Evolutionary conservation across 2,329 filamentous ascomycete genomes (phyloP).

Genomic region (Cercospora sp.): DNA sequence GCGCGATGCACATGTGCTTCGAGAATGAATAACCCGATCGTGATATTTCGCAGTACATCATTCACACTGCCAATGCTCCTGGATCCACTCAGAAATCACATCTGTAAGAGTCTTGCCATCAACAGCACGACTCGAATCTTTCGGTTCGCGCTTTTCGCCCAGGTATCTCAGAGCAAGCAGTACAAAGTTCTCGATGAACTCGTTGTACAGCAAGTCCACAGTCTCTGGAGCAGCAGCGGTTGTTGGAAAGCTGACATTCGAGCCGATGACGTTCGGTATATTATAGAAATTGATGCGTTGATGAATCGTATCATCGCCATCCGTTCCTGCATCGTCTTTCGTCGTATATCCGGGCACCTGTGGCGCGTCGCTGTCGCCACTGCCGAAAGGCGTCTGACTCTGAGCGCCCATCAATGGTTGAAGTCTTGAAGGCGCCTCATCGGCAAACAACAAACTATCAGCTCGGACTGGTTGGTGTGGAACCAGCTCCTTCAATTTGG

Average conservation of each 20-base stretch:
- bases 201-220: slow-evolving; percentile 87
- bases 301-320: slow-evolving; percentile 91
- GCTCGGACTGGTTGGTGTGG: slow-evolving; percentile 24
- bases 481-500: slow-evolving; percentile 19
- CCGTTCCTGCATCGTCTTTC: slow-evolving; percentile 73
- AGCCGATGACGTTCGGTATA: slow-evolving; percentile 81
- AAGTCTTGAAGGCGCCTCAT: slow-evolving; percentile 6
- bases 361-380: slow-evolving; percentile 24
- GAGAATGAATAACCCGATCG: background rate
- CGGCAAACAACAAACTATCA: slow-evolving; percentile 17
- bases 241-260: slow-evolving; percentile 62
- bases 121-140: slow-evolving; percentile 56
- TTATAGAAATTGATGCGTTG: slow-evolving; percentile 69
- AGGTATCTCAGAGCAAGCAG: slow-evolving; percentile 69
- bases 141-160: slow-evolving; percentile 51
- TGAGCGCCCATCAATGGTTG: slow-evolving; percentile 7
- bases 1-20: background rate
- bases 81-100: slow-evolving; percentile 61
- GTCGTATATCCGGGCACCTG: slow-evolving; percentile 82
- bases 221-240: slow-evolving; percentile 58
- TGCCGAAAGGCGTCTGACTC: slow-evolving; percentile 16
- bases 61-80: slow-evolving; percentile 49
- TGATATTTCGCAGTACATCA: background rate
- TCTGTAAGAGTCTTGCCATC: slow-evolving; percentile 57
- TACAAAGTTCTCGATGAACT: slow-evolving; percentile 85